Conservation (phyloP, 192 early-diverging fungal species). For the Podila minutissima region DNA sequence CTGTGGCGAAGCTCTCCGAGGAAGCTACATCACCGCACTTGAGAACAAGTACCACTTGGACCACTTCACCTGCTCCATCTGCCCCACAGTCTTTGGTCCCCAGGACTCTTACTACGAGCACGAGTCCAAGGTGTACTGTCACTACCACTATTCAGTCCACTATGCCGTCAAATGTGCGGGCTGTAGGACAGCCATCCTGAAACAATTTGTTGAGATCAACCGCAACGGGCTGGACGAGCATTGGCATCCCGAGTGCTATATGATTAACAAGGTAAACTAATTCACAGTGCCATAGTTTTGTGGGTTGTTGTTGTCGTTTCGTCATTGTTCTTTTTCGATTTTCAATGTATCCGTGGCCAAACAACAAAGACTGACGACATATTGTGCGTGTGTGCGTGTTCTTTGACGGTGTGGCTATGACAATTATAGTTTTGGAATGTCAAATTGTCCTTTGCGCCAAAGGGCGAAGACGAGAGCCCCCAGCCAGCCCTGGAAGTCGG, state of each 20-base stretch:
- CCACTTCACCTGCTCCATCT: slow-evolving; percentile 96
- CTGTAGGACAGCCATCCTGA: slow-evolving; percentile 93
- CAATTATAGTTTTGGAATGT: slow-evolving; percentile 69
- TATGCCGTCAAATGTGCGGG: slow-evolving; percentile 95
- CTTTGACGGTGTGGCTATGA: not conserved
- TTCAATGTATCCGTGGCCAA: not conserved
- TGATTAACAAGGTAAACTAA: slow-evolving; percentile 94
- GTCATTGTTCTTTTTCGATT: no score
- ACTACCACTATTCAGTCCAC: slow-evolving; percentile 91
- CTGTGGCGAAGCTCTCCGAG: slow-evolving; percentile 88
- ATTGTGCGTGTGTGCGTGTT: not conserved
- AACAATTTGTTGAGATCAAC: slow-evolving; percentile 96
- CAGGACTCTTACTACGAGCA: slow-evolving; percentile 97
- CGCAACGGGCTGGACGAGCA: slow-evolving; percentile 81
- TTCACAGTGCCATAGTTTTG: not conserved
- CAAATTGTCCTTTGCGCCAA: slow-evolving; percentile 53
- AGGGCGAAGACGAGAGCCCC: not conserved
- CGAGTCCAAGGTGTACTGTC: slow-evolving; percentile 92
- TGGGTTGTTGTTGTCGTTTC: not conserved
- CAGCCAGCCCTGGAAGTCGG: not conserved
- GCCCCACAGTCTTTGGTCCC: slow-evolving; percentile 92
- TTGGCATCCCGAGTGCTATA: slow-evolving; percentile 99
- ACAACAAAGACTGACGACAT: not conserved
- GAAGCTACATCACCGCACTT: slow-evolving; percentile 91
- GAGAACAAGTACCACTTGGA: slow-evolving; percentile 96